Base-by-base conservation (phyloP, 352 stramenopile genomes). In the Pythium pyrilobum region DNA sequence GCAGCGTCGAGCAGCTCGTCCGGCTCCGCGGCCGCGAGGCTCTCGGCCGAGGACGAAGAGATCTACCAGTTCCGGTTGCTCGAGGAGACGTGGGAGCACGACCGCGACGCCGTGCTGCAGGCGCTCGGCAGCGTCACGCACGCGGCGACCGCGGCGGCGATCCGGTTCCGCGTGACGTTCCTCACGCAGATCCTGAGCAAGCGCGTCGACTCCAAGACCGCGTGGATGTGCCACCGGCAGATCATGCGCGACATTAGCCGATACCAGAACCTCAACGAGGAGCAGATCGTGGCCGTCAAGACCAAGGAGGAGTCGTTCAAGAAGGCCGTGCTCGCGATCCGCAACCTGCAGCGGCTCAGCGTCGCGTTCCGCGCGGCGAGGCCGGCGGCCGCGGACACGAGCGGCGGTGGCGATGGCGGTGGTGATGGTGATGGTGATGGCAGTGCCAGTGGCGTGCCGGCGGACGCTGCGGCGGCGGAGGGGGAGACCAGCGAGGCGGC, bases 241-340 rank as follows among this genome's bases (percentile, higher is more conserved):
- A 89, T 88, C 60, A 81, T 88, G 71, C 78, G 78, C 38, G 78
- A 89, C 32, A 81, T 88, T 40, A 69, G 72, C n/a, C 66, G 73
- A 24, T 88, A 81, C 44, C 75, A 86, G 32, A 61, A 91, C 42
- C 55, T 91, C 32, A 74, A 85, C 44, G 76, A 81, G 15, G 69
- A 74, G 4, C 64, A 85, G 67, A 82, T 91, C 55, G 73, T 72
- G 4, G 72, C 72, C 20, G 57, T 91, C 37, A 70, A 81, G 39
- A 66, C 56, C 25, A 91, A 91, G 49, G 81, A 91, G 27, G 76
- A 72, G 32, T 73, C 67, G 20, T 89, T 89, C 43, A 83, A 86
- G 48, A 84, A 85, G 49, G 69, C 76, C 12, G 78, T 91, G 12
- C 36, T 72, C 8, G 72, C 73, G 28, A 85, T 89, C 48, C 71